Evolutionary conservation across 805 yeast species (phyloP), one percentile per base, ranked within the genome.

Genomic region (Debaryomyces maramus): DNA sequence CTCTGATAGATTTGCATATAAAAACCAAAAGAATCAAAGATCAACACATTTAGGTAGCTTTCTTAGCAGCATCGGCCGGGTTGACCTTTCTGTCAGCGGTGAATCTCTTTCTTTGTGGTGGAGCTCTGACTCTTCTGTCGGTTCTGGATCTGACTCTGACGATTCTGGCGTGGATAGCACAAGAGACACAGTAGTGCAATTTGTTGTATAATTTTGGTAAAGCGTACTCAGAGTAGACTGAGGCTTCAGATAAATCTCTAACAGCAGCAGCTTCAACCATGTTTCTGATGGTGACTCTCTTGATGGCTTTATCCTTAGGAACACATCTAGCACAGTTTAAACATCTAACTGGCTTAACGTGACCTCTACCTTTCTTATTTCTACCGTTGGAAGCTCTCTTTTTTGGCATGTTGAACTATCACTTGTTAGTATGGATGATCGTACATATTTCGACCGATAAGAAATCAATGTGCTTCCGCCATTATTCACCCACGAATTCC

Each of bases 321-420:
- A 93, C 96, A 81, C 96, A 88, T 78, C 96, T 88, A 67, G 97
- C 86, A 80, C 99, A 93, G 97, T 93, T 93, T 71, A 89, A 86
- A 83, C 99, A 93, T 86, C 99, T 90, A 70, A 91, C 97, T 73
- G 96, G 95, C 78, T 87, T 88, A 77, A 88, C 97, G 96, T 93
- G 98, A 74, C 99, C 99, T 88, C 99, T 93, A 75, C 98, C 98
- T 82, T 89, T 90, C 95, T 93, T 93, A 95, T 93, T 93, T 84
- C 99, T 91, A 85, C 99, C 99, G 97, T 90, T 89, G 93, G 97
- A 89, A 77, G 98, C 89, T 90, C 99, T 91, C 98, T 93, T 93
- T 88, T 93, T 93, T 78, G 99, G 98, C 99, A 93, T 93, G 57
- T 75, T 83, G 75, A 40, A 50, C 60, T 60, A 49, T 24, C 41